These are phyloP conservation scores for Balamuthia mandrillaris DNA, from an alignment of 208 protist genomes.

Conservation along the genomic window DNA sequence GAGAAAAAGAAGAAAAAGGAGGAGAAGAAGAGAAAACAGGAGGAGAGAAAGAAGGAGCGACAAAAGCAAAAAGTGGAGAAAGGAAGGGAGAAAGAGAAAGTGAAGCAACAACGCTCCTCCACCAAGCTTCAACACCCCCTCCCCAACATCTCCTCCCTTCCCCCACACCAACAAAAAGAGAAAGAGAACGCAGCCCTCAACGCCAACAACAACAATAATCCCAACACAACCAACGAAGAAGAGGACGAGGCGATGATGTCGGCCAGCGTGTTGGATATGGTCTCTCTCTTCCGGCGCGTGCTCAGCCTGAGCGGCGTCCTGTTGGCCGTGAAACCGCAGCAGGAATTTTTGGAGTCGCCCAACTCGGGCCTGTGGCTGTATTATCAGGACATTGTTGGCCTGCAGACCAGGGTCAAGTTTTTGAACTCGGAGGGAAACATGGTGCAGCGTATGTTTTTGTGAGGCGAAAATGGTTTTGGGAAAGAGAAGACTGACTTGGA, in stretches of 20 bases:
- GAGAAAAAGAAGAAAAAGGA: background rate
- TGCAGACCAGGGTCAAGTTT: conserved; percentile 38
- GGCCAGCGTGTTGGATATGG: background rate
- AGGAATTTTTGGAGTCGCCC: conserved; percentile 1
- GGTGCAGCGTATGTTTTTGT: no score
- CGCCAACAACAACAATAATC: background rate
- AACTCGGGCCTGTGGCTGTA: conserved; percentile 18
- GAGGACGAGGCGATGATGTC: background rate
- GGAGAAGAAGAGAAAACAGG: background rate
- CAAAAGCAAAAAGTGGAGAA: background rate
- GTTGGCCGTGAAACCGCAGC: conserved; percentile 26
- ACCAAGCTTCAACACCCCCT: background rate
- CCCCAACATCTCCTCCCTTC: background rate
- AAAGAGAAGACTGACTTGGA: no score
- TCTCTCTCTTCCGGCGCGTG: background rate
- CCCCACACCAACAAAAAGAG: conserved; percentile 1
- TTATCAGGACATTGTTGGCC: conserved; percentile 36
- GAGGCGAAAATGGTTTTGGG: no score
- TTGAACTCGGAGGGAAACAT: no score
- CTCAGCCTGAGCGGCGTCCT: conserved; percentile 18
- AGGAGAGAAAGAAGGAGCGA: conserved; percentile 17
- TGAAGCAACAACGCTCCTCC: no score
- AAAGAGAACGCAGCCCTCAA: background rate
- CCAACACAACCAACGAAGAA: background rate
- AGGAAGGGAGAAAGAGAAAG: no score